Conservation (phyloP, 331 rosid species). For the Phaseolus coccineus region DNA sequence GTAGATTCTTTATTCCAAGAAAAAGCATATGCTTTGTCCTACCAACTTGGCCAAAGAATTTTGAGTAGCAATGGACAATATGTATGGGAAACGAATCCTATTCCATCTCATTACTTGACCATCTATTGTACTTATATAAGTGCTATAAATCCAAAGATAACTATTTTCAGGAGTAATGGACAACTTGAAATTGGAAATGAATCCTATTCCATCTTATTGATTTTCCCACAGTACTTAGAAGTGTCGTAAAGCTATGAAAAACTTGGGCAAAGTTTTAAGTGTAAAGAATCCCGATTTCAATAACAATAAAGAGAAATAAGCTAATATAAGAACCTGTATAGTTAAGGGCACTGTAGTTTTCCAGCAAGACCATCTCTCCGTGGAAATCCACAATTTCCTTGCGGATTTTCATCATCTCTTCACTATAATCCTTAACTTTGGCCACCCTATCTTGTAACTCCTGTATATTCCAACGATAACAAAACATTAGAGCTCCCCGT, state of each 20-base stretch:
- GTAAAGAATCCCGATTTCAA: conserved; percentile 29
- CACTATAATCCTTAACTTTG: conserved; percentile 67
- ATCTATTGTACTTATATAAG: conserved; percentile 9
- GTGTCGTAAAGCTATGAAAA: conserved; percentile 21
- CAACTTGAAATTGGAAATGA: conserved; percentile 39
- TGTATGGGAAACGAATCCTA: conserved; percentile 42
- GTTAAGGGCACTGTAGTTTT: conserved; percentile 95
- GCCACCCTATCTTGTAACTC: conserved; percentile 93
- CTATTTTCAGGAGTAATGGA: conserved; percentile 43
- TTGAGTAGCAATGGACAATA: conserved; percentile 42
- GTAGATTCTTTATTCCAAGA: conserved; percentile 38
- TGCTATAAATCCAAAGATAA: conserved; percentile 9
- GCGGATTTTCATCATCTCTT: conserved; percentile 75
- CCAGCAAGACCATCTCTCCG: conserved; percentile 98
- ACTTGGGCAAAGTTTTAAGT: conserved; percentile 13
- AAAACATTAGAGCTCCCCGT: neutral
- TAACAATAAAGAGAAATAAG: neutral
- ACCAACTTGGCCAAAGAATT: conserved; percentile 44
- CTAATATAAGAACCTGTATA: conserved; percentile 71
- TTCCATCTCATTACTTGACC: conserved; percentile 36
- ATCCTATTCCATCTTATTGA: conserved; percentile 41
- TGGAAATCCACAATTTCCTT: conserved; percentile 98
- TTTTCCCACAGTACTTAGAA: conserved; percentile 20
- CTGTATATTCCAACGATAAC: conserved; percentile 58
- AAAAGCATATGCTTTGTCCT: conserved; percentile 33